Percentiles rank a stretch among this genome's conserved stretches.
These are phyloP conservation scores for Agarophyton chilense DNA, from an alignment of 23 red algal species.

Conservation along the genomic window DNA sequence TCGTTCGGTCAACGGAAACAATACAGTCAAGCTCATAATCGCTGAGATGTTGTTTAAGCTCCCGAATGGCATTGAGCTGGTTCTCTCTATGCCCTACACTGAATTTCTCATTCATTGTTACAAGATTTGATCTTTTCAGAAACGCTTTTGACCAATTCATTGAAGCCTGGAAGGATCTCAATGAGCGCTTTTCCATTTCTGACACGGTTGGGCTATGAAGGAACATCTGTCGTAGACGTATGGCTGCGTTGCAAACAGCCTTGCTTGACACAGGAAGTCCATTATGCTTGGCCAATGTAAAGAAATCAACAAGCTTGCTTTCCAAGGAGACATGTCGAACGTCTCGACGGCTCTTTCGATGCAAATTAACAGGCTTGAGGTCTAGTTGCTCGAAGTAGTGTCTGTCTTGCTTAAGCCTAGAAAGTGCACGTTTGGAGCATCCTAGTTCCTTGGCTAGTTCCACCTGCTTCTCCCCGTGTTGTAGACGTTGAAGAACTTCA, in stretches of 20 bases:
- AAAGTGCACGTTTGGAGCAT: slow-evolving; percentile 56
- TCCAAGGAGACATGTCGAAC: slow-evolving; percentile 32
- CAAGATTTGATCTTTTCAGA: slow-evolving; percentile 17
- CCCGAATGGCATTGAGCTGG: slow-evolving; percentile 11
- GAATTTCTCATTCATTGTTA: background rate
- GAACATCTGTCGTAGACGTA: slow-evolving; percentile 17
- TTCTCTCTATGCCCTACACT: background rate
- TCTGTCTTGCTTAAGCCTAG: slow-evolving; percentile 51
- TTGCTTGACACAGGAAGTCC: slow-evolving; percentile 21
- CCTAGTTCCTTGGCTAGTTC: slow-evolving; percentile 55
- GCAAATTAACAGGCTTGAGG: slow-evolving; percentile 5
- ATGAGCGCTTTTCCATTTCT: background rate
- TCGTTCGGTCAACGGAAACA: slow-evolving; percentile 26
- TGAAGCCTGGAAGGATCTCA: slow-evolving; percentile 42
- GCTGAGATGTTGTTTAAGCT: slow-evolving; percentile 32
- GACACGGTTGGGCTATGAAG: slow-evolving; percentile 9
- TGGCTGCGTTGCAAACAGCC: slow-evolving; percentile 6
- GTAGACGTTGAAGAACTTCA: slow-evolving; percentile 29
- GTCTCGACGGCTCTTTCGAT: slow-evolving; percentile 35
- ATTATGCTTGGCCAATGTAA: slow-evolving; percentile 27
- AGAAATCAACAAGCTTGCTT: slow-evolving; percentile 40
- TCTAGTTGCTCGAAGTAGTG: slow-evolving; percentile 30
- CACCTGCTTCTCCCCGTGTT: slow-evolving; percentile 18
- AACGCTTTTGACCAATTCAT: slow-evolving; percentile 52
- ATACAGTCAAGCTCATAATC: slow-evolving; percentile 61